Evolutionary conservation across 2,329 filamentous ascomycete genomes (phyloP).

Genomic region (Aspergillus thermomutatus): DNA sequence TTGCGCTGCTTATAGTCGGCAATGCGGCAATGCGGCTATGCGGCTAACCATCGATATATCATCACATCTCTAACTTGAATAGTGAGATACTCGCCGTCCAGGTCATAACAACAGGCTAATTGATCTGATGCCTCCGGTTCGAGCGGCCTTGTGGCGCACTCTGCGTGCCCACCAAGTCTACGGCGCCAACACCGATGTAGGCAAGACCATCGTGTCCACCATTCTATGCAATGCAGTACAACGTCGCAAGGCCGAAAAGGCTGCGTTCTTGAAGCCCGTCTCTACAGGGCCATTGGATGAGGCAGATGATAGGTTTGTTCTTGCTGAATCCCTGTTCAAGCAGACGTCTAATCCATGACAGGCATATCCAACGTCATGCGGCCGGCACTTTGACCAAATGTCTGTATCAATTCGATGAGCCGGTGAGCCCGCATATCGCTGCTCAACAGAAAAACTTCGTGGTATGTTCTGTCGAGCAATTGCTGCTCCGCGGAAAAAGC

Average conservation of each 20-base stretch:
- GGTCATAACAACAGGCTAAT: background rate
- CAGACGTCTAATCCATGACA: constrained; percentile 26
- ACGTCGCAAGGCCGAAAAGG: constrained; percentile 37
- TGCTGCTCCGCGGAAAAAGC: background rate
- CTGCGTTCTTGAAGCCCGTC: constrained; percentile 74
- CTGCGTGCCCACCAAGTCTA: constrained; percentile 72
- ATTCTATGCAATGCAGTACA: constrained; percentile 63
- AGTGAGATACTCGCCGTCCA: background rate
- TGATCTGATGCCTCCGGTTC: constrained; percentile 46
- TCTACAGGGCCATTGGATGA: constrained; percentile 70
- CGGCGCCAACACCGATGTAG: constrained; percentile 79
- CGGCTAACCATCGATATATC: no score
- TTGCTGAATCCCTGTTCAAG: background rate
- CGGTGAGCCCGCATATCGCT: constrained; percentile 75
- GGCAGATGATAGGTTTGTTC: constrained; percentile 63
- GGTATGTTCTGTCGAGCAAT: constrained; percentile 1
- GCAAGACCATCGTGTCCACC: constrained; percentile 78
- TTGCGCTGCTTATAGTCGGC: background rate
- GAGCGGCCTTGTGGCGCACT: constrained; percentile 64
- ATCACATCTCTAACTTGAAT: background rate
- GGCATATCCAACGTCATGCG: constrained; percentile 62
- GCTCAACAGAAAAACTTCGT: constrained; percentile 51
- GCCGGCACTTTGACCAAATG: constrained; percentile 56
- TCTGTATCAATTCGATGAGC: constrained; percentile 68
- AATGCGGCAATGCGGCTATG: background rate